Conservation (phyloP, 176 grass and related monocot species). For the Pontederia crassipes region DNA sequence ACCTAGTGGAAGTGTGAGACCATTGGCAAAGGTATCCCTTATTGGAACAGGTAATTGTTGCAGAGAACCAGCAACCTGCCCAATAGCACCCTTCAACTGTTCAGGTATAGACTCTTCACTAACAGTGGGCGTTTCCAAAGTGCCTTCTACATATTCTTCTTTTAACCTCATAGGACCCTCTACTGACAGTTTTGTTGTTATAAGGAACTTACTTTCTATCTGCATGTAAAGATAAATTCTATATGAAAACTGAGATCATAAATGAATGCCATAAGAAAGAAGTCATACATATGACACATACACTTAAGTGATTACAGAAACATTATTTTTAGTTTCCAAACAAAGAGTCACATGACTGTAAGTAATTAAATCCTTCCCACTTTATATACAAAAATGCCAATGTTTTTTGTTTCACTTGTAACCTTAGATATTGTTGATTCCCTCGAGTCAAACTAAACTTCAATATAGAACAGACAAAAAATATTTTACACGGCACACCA, state of each 20-base stretch:
- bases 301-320: not conserved
- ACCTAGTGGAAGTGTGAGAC: slow-evolving; percentile 85
- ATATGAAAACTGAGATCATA: not conserved
- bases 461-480: too few relatives aligned
- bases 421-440: too few relatives aligned
- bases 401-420: too few relatives aligned
- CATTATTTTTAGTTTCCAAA: too few relatives aligned
- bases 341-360: too few relatives aligned
- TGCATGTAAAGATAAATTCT: slow-evolving; percentile 18
- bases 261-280: slow-evolving; percentile 3
- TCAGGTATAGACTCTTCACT: slow-evolving; percentile 64
- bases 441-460: too few relatives aligned
- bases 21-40: slow-evolving; percentile 65
- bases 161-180: slow-evolving; percentile 89
- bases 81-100: slow-evolving; percentile 59
- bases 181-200: slow-evolving; percentile 71
- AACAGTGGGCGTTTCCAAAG: slow-evolving; percentile 66
- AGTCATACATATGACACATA: not conserved
- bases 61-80: slow-evolving; percentile 54
- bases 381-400: too few relatives aligned
- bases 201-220: slow-evolving; percentile 78
- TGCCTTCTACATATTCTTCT: slow-evolving; percentile 70
- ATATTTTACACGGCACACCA: too few relatives aligned
- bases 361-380: too few relatives aligned
- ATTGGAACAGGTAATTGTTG: slow-evolving; percentile 74